Evolutionary conservation across 2,329 filamentous ascomycete genomes (phyloP), one percentile per base, ranked within the genome.

Genomic region (Aspergillus novofumigatus): DNA sequence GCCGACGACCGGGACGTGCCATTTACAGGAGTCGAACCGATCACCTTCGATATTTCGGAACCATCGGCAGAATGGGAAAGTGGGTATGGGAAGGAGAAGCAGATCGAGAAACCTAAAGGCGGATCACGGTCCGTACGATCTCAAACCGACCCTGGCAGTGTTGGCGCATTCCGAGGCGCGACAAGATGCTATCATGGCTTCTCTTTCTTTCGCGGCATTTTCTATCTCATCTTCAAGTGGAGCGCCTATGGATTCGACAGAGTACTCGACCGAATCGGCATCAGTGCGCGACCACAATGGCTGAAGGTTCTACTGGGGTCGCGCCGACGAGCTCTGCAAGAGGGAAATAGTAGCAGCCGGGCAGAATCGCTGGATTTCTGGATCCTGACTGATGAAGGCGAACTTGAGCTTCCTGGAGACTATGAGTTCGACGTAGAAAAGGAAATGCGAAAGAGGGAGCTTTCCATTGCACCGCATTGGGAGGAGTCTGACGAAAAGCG

Each of bases 391-490:
- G 77, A 80, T 41, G 78, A 84, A 47, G 83, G 82, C 4, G 77
- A 80, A 58, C 73, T 84, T 29, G 76, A 78, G 25, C 75, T 88
- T 26, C 83, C 87, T 1, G 80, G 79, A 21, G 80, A 84, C 60
- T 82, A 87, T 35, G 80, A 86, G 38, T 84, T 91, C 28, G 92
- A 97, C 66, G 86, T 97, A 1, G 93, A 97, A 73, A 80, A 79
- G 1, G 90, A 94, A 70, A 86, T 92, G 64, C 84, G 90, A 63
- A 83, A 83, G 54, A 80, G 85, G 51, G 77, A 89, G 29, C 73
- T 74, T 56, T 78, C 71, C 49, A 74, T 70, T 55, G 71, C 68
- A 67, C 71, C 63, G 29, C 63, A 71, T 42, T 77, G 75, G 72
- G 73, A 74, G 50, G 70, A 77, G 17, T 62, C 78, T 6, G 77